Percentiles rank a stretch among this genome's conserved stretches.
These are phyloP conservation scores for Nemania sp. DNA, from an alignment of 2,329 filamentous ascomycete genomes.

Conservation along the genomic window DNA sequence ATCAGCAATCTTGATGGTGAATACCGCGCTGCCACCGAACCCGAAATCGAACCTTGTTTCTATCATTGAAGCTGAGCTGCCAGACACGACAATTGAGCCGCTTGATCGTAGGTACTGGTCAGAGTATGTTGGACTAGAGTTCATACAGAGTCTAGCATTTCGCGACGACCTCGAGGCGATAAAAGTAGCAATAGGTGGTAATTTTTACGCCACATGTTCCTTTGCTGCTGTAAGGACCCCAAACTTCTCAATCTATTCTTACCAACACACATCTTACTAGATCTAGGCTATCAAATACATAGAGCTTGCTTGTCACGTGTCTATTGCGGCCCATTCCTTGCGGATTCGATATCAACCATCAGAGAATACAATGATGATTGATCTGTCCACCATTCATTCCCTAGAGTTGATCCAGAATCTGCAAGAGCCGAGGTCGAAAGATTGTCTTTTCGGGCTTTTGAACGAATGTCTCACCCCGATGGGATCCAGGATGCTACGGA, in stretches of 20 bases:
- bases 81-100: conserved; percentile 62
- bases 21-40: conserved; percentile 66
- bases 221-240: conserved; percentile 73
- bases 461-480: conserved; percentile 87
- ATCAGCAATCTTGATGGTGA: conserved; percentile 76
- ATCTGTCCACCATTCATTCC: conserved; percentile 81
- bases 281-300: conserved; percentile 77
- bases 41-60: conserved; percentile 73
- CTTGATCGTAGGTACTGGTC: conserved; percentile 84
- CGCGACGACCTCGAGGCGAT: conserved; percentile 78
- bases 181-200: conserved; percentile 77
- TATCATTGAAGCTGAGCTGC: conserved; percentile 73
- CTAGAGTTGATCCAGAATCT: conserved; percentile 90
- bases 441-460: conserved; percentile 81
- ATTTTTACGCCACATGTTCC: conserved; percentile 82
- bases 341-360: conserved; percentile 85
- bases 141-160: conserved; percentile 78
- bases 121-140: conserved; percentile 74
- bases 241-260: background rate
- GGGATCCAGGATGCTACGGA: conserved; percentile 81
- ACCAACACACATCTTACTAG: conserved; percentile 25
- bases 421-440: conserved; percentile 73
- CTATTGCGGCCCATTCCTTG: conserved; percentile 77
- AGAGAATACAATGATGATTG: conserved; percentile 94
- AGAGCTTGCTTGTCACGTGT: conserved; percentile 67